Base-by-base conservation (phyloP, 2,329 filamentous ascomycete genomes). In the Immersiporthe knoxdaviesiana region DNA sequence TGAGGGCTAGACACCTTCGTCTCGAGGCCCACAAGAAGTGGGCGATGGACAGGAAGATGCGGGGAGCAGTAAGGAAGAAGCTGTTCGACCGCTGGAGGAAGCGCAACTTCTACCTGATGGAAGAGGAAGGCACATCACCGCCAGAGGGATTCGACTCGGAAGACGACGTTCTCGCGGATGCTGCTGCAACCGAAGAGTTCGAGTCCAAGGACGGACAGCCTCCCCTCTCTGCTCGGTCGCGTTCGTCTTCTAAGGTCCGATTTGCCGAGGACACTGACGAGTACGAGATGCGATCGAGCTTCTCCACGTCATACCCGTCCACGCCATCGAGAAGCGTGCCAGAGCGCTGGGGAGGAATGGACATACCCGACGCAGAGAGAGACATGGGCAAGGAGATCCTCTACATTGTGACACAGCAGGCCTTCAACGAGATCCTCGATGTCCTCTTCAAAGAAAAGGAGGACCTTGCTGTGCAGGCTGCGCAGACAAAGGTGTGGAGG, bases 351-450 rank as follows among this genome's bases (percentile, higher is more conserved):
- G 91, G 90, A 63, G 91, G 91, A 24, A 90, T 92, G 78, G 91
- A 93, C 65, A 90, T 97, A 21, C 91, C 92, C 0, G 89, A 92
- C 73, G 90, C 91, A 0, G 94, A 97, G 78, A 87, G 87, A 70
- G 94, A 97, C 77, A 90, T 93, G 7, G 93, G 93, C 50, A 93
- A 91, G 74, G 93, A 98, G 76, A 91, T 97, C 4, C 82, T 98
- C 1, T 97, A 97, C 76, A 92, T 97, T 77, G 90, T 97, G 41
- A 94, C 93, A 0, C 94, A 97, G 78, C 92, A 97, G 78, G 92
- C 93, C 0, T 93, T 97, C 81, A 97, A 98, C 75, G 94, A 98
- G 79, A 83, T 98, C 2, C 87, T 99, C 0, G 93, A 98, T 76
- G 86, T 90, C 1, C 84, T 99, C 0, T 99, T 99, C 82, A 91